Conservation (phyloP, 768 basidiomycete genomes). For the Auriculariales sp. region DNA sequence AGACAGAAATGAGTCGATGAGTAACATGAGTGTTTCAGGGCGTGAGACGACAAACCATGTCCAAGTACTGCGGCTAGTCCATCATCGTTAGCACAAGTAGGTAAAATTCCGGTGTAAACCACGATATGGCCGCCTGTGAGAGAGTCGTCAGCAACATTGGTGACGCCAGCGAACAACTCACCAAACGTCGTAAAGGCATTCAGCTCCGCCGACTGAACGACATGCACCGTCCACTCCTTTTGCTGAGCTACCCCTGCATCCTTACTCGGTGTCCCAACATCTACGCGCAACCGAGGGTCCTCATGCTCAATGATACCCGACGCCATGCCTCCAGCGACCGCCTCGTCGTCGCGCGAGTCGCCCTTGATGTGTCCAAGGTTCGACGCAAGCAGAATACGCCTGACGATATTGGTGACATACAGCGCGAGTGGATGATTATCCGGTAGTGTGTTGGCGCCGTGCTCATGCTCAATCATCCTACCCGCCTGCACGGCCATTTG, state of each 20-base stretch:
- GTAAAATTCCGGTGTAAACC: conserved; percentile 82
- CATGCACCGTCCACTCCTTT: conserved; percentile 53
- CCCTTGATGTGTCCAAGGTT: conserved; percentile 50
- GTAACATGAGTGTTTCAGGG: not conserved
- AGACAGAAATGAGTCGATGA: conserved; percentile 1
- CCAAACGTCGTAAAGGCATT: conserved; percentile 74
- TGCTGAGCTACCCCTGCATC: conserved; percentile 17
- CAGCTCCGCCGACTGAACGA: conserved; percentile 51
- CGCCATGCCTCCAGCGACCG: no score
- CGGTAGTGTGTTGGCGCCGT: conserved; percentile 42
- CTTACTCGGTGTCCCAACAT: conserved; percentile 10
- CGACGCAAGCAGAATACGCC: conserved; percentile 52
- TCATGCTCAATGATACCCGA: no score
- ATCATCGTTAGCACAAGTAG: conserved; percentile 59
- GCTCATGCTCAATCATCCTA: conserved; percentile 36
- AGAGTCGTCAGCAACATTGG: not conserved
- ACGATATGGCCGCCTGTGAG: conserved; percentile 51
- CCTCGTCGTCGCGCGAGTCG: no score
- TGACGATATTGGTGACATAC: conserved; percentile 57
- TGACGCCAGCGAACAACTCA: conserved; percentile 13
- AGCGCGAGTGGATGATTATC: conserved; percentile 46
- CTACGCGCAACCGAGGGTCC: not conserved
- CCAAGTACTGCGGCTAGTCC: conserved; percentile 74
- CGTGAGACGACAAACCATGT: conserved; percentile 42
- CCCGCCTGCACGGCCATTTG: conserved; percentile 24